phyloP scores from a whole-genome alignment of 495 filamentous ascomycete genomes.

The Penicillium mononematosum region DNA sequence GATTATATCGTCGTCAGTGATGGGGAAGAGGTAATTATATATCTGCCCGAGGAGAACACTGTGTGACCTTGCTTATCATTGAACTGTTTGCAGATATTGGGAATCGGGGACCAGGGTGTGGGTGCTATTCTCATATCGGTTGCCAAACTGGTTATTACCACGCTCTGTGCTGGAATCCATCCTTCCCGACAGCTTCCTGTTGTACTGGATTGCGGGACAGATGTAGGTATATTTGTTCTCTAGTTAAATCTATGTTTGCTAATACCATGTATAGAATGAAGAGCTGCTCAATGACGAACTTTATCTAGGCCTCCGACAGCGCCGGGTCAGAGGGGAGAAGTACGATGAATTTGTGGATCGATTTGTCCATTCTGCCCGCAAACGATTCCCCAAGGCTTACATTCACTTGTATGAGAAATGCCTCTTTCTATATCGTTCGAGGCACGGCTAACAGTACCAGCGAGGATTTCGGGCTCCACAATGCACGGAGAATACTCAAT shows the following conservation, averaged over 20 bases:
- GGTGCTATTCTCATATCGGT: conserved; percentile 83
- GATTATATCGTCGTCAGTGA: conserved; percentile 91
- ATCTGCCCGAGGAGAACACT: conserved; percentile 51
- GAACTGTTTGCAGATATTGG: conserved; percentile 62
- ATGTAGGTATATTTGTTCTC: conserved; percentile 41
- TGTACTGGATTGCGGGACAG: conserved; percentile 83
- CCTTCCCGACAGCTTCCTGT: conserved; percentile 77
- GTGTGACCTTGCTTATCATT: conserved; percentile 14
- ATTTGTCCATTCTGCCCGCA: conserved; percentile 65
- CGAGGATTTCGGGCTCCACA: conserved; percentile 59
- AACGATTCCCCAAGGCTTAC: conserved; percentile 75
- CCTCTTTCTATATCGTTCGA: neutral
- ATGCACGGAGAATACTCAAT: conserved; percentile 69
- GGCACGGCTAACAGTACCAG: conserved; percentile 20
- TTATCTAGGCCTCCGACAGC: conserved; percentile 73
- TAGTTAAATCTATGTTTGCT: neutral
- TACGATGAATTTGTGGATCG: conserved; percentile 78
- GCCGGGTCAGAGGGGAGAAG: conserved; percentile 63
- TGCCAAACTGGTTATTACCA: conserved; percentile 80
- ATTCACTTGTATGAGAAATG: conserved; percentile 67
- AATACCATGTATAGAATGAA: conserved; percentile 55
- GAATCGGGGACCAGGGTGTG: conserved; percentile 89
- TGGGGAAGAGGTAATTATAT: conserved; percentile 55
- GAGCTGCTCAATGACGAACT: conserved; percentile 73
- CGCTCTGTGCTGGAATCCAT: conserved; percentile 81